Percentiles rank a stretch among this genome's conserved stretches.
These are phyloP conservation scores for Neoarthrinium moseri DNA, from an alignment of 2,329 filamentous ascomycete species.

Conservation along the genomic window DNA sequence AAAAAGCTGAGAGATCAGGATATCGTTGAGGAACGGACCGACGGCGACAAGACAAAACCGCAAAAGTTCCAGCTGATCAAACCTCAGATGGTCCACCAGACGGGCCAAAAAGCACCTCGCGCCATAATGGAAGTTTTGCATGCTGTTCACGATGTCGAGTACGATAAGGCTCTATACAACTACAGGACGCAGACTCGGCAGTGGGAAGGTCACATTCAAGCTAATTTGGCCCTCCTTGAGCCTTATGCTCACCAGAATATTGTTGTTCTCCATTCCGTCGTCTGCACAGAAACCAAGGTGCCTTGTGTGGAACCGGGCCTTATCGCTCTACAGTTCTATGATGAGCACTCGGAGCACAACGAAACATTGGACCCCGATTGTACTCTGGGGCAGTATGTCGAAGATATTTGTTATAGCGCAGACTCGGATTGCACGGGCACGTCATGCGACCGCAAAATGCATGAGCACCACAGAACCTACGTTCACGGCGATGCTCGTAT, in stretches of 20 bases:
- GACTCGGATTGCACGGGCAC: slow-evolving; percentile 77
- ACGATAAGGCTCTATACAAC: slow-evolving; percentile 90
- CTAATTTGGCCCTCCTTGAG: slow-evolving; percentile 86
- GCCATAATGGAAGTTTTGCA: slow-evolving; percentile 92
- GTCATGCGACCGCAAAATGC: slow-evolving; percentile 84
- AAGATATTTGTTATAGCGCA: slow-evolving; percentile 78
- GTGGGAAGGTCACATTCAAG: slow-evolving; percentile 93
- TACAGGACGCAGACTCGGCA: slow-evolving; percentile 93
- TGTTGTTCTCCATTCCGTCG: slow-evolving; percentile 87
- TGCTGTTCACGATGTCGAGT: slow-evolving; percentile 94
- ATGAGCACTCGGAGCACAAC: slow-evolving; percentile 70
- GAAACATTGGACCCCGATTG: slow-evolving; percentile 78
- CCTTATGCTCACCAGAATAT: slow-evolving; percentile 96
- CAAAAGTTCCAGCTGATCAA: slow-evolving; percentile 87
- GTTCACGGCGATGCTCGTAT: slow-evolving; percentile 95
- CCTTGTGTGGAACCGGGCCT: slow-evolving; percentile 89
- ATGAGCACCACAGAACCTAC: slow-evolving; percentile 92
- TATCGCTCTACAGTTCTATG: slow-evolving; percentile 90
- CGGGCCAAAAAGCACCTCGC: slow-evolving; percentile 74
- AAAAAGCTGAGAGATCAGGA: slow-evolving; percentile 80
- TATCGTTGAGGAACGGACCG: slow-evolving; percentile 52
- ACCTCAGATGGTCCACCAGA: slow-evolving; percentile 90
- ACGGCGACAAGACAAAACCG: slow-evolving; percentile 61
- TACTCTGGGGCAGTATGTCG: slow-evolving; percentile 91
- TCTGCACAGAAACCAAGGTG: slow-evolving; percentile 90